Conservation (phyloP, 352 stramenopile species). For the Blastocystis sp. region DNA sequence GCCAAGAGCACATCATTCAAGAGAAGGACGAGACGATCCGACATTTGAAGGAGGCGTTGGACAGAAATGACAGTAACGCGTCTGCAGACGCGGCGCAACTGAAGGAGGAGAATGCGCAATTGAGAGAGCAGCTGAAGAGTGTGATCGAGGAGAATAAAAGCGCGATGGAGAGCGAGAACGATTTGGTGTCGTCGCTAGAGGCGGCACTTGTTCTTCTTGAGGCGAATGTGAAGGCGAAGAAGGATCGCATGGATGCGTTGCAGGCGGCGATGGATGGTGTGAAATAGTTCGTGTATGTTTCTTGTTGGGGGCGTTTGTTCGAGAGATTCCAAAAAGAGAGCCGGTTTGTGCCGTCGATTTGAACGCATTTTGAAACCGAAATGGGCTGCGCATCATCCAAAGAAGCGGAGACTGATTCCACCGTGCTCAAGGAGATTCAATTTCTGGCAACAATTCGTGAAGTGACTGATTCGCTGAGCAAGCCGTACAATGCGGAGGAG, state of each 20-base stretch:
- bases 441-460: slow-evolving; percentile 17
- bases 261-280: neutral
- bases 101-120: slow-evolving; percentile 26
- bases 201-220: neutral
- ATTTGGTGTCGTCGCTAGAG: neutral
- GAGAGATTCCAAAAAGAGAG: neutral
- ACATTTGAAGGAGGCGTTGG: neutral
- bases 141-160: slow-evolving; percentile 7
- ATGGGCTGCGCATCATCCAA: slow-evolving; percentile 51
- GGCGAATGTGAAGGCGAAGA: neutral
- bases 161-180: neutral
- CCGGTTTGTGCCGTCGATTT: neutral
- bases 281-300: neutral
- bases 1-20: neutral
- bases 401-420: neutral
- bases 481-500: slow-evolving; percentile 22
- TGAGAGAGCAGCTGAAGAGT: neutral
- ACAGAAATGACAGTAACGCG: neutral
- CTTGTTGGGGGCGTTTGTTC: neutral
- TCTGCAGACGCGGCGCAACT: neutral
- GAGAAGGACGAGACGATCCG: neutral
- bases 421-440: neutral
- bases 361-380: neutral
- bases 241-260: neutral
- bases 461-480: neutral